These are phyloP conservation scores for Ophiognomonia clavigignenti-juglandacearum DNA, from an alignment of 2,329 filamentous ascomycete species.

Conservation along the genomic window DNA sequence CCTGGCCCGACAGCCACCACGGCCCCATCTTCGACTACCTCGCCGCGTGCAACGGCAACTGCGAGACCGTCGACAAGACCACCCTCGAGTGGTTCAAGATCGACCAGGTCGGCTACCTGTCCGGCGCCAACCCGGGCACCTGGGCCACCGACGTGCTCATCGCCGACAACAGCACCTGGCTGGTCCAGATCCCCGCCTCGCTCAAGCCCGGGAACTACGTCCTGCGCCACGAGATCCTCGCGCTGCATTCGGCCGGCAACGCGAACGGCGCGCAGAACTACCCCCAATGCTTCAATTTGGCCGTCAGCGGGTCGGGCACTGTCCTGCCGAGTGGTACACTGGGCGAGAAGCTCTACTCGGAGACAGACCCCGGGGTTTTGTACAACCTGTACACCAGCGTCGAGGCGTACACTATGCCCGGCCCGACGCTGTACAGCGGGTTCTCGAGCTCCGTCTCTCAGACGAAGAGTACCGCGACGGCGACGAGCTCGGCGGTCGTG, in stretches of 20 bases:
- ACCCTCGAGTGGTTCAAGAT: conserved; percentile 33
- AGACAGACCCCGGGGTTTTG: conserved; percentile 46
- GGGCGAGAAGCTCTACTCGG: conserved; percentile 47
- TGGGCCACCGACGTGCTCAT: conserved; percentile 38
- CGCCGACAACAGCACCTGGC: conserved; percentile 39
- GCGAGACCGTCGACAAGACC: conserved; percentile 29
- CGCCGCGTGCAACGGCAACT: conserved; percentile 29
- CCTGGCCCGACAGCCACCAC: conserved; percentile 17
- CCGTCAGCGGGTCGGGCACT: conserved; percentile 35
- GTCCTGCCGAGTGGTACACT: conserved; percentile 36
- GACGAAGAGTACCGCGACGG: conserved; percentile 14
- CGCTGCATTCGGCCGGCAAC: conserved; percentile 34
- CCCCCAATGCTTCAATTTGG: conserved; percentile 49
- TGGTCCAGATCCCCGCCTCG: conserved; percentile 34
- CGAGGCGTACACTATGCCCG: conserved; percentile 15
- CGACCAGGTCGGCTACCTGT: conserved; percentile 24
- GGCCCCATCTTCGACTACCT: conserved; percentile 31
- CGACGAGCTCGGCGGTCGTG: conserved; percentile 11
- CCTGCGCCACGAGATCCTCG: conserved; percentile 41
- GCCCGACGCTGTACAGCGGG: conserved; percentile 16
- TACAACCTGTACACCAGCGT: conserved; percentile 44
- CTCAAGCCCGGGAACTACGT: conserved; percentile 40
- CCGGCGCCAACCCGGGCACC: conserved; percentile 23
- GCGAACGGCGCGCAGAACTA: conserved; percentile 40
- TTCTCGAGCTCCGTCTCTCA: conserved; percentile 21